Conservation (phyloP, 352 stramenopile species). For the Globisporangium nodosum region DNA sequence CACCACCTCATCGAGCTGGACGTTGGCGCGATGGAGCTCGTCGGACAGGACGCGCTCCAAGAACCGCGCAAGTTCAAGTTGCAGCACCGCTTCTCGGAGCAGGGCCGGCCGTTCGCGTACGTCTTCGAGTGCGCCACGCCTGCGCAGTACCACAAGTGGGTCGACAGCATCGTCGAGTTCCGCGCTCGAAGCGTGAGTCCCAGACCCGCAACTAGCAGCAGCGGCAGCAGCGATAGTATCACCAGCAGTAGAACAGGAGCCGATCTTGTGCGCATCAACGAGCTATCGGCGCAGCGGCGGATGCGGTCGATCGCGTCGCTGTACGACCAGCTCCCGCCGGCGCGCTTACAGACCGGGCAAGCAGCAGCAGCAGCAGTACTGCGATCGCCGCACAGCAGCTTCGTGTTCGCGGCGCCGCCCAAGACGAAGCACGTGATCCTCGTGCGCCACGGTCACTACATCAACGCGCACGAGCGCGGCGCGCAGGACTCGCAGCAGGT, state of each 20-base stretch:
- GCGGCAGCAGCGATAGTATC: neutral
- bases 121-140: slow-evolving; percentile 25
- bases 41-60: slow-evolving; percentile 21
- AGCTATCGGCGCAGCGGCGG: neutral
- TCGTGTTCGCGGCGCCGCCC: slow-evolving; percentile 48
- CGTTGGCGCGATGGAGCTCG: slow-evolving; percentile 31
- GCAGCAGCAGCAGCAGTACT: neutral
- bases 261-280: neutral
- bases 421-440: slow-evolving; percentile 73
- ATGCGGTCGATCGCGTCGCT: slow-evolving; percentile 12
- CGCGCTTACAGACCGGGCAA: neutral
- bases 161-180: slow-evolving; percentile 27
- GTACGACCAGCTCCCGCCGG: slow-evolving; percentile 1
- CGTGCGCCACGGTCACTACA: slow-evolving; percentile 76
- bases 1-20: slow-evolving; percentile 29
- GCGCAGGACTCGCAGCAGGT: slow-evolving; percentile 62
- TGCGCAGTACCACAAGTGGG: slow-evolving; percentile 27
- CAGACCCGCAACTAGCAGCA: neutral
- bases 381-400: slow-evolving; percentile 21
- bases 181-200: neutral
- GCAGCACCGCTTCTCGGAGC: slow-evolving; percentile 3
- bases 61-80: slow-evolving; percentile 40
- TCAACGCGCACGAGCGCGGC: slow-evolving; percentile 64
- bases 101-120: slow-evolving; percentile 18
- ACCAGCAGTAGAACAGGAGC: neutral